Conservation (phyloP, 2,329 filamentous ascomycete species). For the Cryphonectria naterciae region DNA sequence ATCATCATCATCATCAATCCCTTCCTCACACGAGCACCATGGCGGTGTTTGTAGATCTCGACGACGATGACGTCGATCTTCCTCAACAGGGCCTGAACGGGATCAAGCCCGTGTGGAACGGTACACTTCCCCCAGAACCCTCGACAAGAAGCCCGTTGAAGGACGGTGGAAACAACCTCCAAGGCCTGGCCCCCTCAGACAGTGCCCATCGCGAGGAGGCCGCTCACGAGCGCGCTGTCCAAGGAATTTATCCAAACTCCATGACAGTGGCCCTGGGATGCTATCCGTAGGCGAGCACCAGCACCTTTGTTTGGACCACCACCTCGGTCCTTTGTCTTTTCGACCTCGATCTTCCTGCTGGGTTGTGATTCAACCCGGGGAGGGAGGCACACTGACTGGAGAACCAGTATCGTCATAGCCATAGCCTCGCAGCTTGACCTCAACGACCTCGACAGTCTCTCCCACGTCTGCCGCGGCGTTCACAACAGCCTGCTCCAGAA, state of each 20-base stretch:
- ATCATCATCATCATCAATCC: background rate
- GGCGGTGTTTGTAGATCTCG: conserved; percentile 41
- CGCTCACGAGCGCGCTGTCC: conserved; percentile 33
- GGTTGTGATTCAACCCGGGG: conserved; percentile 17
- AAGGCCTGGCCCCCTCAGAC: conserved; percentile 10
- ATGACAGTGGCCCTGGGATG: conserved; percentile 67
- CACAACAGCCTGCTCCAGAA: conserved; percentile 79
- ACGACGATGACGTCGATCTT: conserved; percentile 38
- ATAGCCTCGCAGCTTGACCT: conserved; percentile 81
- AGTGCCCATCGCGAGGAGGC: conserved; percentile 30
- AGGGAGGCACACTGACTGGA: conserved; percentile 29
- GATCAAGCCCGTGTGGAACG: conserved; percentile 35
- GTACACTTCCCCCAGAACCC: conserved; percentile 27
- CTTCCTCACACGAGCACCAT: conserved; percentile 29
- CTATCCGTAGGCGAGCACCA: conserved; percentile 64
- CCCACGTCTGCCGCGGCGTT: conserved; percentile 79
- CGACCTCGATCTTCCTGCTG: conserved; percentile 30
- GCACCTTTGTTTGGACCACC: conserved; percentile 33
- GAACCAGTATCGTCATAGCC: conserved; percentile 71
- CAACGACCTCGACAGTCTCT: conserved; percentile 82
- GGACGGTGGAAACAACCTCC: conserved; percentile 1
- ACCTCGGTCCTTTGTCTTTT: conserved; percentile 30
- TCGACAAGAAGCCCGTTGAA: background rate
- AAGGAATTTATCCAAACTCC: conserved; percentile 53
- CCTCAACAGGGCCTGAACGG: conserved; percentile 32